Evolutionary conservation across 257 asterid species (phyloP), one percentile per base, ranked within the genome.

Genomic region (Galeopsis tetrahit): DNA sequence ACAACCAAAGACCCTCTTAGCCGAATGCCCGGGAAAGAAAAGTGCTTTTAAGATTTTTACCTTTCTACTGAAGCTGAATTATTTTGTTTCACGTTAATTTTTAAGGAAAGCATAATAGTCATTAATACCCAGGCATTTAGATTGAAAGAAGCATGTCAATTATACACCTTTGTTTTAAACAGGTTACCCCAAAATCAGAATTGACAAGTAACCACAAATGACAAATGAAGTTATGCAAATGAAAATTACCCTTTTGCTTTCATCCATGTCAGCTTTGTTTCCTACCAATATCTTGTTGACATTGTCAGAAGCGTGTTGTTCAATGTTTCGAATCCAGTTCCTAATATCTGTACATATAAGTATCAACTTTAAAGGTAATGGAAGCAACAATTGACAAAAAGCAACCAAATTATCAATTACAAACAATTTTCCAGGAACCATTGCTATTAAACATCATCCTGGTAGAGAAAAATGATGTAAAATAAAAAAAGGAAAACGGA

Each of bases 231-330:
- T 15, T 14, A 9, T 0, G 13, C 4, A 51, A 34, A 69, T 39
- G 63, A 61, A 35, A 76, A 13, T 67, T 72, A 85, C 89, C 87
- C 89, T 80, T 76, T 82, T 85, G 86, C 89, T 84, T 82, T 82
- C 89, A 28, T 84, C 89, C 89, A 84, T 84, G 76, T 84, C 86
- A 69, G 89, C 89, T 59, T 84, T 84, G 77, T 84, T 84, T 39
- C 89, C 89, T 14, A 84, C 86, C 74, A 84, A 76, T 74, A 84
- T 78, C 82, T 84, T 84, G 85, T 84, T 84, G 80, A 82, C 89
- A 72, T 84, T 84, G 79, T 84, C 89, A 32, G 89, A 84, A 59
- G 86, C 89, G 42, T 84, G 89, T 15, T 84, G 89, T 66, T 84
- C 89, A 48, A 84, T 84, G 79, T 84, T 84, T 63, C 88, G 73